A percentile compares a stretch with the other conserved stretches of the same genome.
Conservation (phyloP, 306 rosid species). For the Citrullus amarus region DNA sequence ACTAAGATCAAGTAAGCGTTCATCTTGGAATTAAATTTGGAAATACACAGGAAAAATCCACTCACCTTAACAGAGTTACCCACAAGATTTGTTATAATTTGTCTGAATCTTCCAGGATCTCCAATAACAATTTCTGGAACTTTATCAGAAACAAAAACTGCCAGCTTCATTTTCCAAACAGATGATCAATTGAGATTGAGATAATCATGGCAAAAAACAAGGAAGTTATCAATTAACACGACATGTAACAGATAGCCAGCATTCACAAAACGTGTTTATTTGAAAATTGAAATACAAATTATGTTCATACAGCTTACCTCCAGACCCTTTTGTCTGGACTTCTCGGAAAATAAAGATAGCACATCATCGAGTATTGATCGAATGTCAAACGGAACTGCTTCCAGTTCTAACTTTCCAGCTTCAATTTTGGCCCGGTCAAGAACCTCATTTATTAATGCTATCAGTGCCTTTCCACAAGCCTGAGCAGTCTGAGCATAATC, state of each 20-base stretch:
- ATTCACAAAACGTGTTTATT: neutral
- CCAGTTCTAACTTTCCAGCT: constrained; percentile 90
- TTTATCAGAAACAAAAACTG: constrained; percentile 90
- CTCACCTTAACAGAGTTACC: constrained; percentile 95
- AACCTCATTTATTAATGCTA: constrained; percentile 86
- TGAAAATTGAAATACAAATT: neutral
- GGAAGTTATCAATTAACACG: neutral
- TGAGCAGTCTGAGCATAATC: constrained; percentile 98
- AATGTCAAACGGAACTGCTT: constrained; percentile 86
- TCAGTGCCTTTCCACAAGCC: constrained; percentile 89
- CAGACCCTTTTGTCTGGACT: constrained; percentile 77
- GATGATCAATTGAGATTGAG: neutral
- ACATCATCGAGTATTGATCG: constrained; percentile 92
- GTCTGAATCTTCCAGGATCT: constrained; percentile 97
- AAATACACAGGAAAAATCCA: constrained; percentile 3
- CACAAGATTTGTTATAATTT: constrained; percentile 88
- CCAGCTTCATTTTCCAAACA: constrained; percentile 49
- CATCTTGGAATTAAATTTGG: neutral
- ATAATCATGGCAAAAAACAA: neutral
- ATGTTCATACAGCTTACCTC: constrained; percentile 44
- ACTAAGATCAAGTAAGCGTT: neutral
- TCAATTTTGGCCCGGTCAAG: constrained; percentile 97
- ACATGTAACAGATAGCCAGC: neutral
- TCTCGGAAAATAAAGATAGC: constrained; percentile 90
- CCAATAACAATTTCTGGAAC: constrained; percentile 85